Base-by-base conservation (phyloP, 2,329 filamentous ascomycete species). In the Monosporascus sp. region DNA sequence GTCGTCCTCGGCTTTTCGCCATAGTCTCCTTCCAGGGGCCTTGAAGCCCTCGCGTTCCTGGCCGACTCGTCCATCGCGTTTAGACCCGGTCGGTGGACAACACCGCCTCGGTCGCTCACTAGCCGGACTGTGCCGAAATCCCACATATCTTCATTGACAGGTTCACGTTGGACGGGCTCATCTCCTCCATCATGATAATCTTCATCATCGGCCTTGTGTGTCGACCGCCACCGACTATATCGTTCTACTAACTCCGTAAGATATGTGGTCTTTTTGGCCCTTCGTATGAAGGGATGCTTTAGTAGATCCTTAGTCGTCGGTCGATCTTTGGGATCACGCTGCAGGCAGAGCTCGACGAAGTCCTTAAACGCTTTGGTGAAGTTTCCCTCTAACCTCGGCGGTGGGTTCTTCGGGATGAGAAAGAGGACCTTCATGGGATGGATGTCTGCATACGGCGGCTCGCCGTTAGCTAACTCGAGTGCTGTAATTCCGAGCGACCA, bases 401-500 rank as follows among this genome's bases (percentile, higher is more conserved):
- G 89, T 0, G 89, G 83, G 65, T 97, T 97, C 72, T 97, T 97
- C 1, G 93, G 93, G 51, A 97, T 97, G 48, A 97, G 78, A 66
- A 97, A 97, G 7, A 97, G 75, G 2, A 97, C 93, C 69, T 97
- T 97, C 93, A 97, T 97, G 31, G 93, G 93, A 70, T 97, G 93
- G 48, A 97, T 97, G 64, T 97, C 92, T 53, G 92, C 90, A 66
- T 97, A 96, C 0, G 93, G 93, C 24, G 93, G 93, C 67, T 97
- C 92, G 58, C 93, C 92, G 57, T 90, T 88, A 51, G 93, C 93
- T 58, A 97, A 73, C 70, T 97, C 93, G 42, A 97, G 81, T 2
- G 93, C 92, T 1, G 93, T 97, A 67, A 97, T 97, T 39, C 93
- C 93, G 18, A 97, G 77, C 2, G 93, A 97, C 93, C 93, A 97